These are phyloP conservation scores for Xylaria sp. DNA, from an alignment of 2,329 filamentous ascomycete species.

Conservation along the genomic window DNA sequence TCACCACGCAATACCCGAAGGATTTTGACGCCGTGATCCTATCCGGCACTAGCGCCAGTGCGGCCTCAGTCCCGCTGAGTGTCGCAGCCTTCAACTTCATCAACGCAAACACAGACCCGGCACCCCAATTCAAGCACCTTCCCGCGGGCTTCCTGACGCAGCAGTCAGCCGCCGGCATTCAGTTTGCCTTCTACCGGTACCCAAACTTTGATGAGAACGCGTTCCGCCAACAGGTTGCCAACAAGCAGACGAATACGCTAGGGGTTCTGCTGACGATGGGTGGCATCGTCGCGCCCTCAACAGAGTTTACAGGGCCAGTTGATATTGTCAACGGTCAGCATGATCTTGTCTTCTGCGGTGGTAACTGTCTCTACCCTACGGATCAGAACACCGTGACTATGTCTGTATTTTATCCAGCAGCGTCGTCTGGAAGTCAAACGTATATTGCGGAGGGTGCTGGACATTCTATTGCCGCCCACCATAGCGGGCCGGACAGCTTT, in stretches of 20 bases:
- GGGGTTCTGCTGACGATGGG: constrained; percentile 40
- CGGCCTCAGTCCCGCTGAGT: constrained; percentile 31
- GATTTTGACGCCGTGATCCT: constrained; percentile 53
- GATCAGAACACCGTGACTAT: constrained; percentile 36
- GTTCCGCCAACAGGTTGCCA: constrained; percentile 39
- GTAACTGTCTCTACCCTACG: constrained; percentile 41
- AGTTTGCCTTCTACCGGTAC: constrained; percentile 41
- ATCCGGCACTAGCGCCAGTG: constrained; percentile 49
- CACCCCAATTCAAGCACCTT: constrained; percentile 44
- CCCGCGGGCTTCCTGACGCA: constrained; percentile 38
- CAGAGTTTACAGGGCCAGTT: constrained; percentile 40
- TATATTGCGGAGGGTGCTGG: constrained; percentile 40
- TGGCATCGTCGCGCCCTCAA: constrained; percentile 37
- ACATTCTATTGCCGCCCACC: constrained; percentile 43
- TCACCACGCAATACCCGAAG: constrained; percentile 49
- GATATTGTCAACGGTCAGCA: constrained; percentile 42
- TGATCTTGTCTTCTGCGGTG: constrained; percentile 44
- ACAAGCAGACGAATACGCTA: constrained; percentile 43
- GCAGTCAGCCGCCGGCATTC: constrained; percentile 37
- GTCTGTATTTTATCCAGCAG: constrained; percentile 39
- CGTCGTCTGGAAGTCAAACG: constrained; percentile 34
- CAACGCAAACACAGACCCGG: constrained; percentile 37
- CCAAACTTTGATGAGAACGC: constrained; percentile 38
- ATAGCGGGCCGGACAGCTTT: constrained; percentile 41
- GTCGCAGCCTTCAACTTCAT: constrained; percentile 37